Base-by-base conservation (phyloP, 2,329 filamentous ascomycete species). In the Alternaria viburni region DNA sequence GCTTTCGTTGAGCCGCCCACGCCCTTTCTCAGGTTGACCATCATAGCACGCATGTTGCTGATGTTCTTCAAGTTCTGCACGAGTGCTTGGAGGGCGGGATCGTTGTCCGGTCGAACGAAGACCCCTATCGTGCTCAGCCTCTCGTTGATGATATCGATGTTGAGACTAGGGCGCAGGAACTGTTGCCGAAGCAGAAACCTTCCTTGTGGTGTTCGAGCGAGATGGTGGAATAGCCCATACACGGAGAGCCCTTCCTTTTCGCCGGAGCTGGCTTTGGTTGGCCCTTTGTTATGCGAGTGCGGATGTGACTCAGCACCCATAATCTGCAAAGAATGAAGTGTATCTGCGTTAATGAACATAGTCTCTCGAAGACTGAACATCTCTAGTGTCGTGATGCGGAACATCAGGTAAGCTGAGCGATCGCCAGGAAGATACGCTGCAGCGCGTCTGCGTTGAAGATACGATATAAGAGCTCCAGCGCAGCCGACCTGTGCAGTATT, bases 221-320 rank as follows among this genome's bases (percentile, higher is more conserved):
- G 82, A 59, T 88, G 85, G 61, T 91, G 88, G 65, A 97, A 96
- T 0, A 98, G 82, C 0, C 92, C 94, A 77, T 91, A 97, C 0
- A 97, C 82, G 0, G 93, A 98, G 1, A 96, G 84, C 15, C 89
- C 91, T 80, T 97, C 93, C 77, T 95, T 97, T 1, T 87, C 86
- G 19, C 87, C 89, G 1, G 86, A 88, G 25, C 83, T 85, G 28
- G 84, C 84, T 67, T 83, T 87, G 7, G 85, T 86, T 3, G 89
- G 88, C 0, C 91, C 91, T 80, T 91, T 90, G 70, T 90, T 91
- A 66, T 95, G 91, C 51, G 87, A 89, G 73, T 93, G 93, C 5
- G 93, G 94, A 77, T 97, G 93, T 11, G 88, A 88, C 76, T 97
- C 94, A 1, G 91, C 89, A 59, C 91, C 90, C 25, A 97, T 84